phyloP scores from a whole-genome alignment of 345 rosid genomes.

The Citrus cavaleriei region DNA sequence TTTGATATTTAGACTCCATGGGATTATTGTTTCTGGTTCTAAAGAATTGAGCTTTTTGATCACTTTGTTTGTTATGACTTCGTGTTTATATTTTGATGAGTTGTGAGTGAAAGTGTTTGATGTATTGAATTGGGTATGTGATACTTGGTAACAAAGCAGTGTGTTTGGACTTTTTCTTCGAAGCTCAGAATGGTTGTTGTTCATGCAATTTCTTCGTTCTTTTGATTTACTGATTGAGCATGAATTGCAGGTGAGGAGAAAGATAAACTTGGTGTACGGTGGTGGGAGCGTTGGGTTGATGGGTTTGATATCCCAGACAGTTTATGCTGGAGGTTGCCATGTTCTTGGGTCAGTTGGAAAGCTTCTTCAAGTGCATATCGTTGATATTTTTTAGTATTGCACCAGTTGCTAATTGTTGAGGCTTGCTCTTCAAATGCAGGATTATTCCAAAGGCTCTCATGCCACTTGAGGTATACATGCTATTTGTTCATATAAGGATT shows the following conservation, averaged over 20 bases:
- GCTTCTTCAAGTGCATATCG: constrained; percentile 1
- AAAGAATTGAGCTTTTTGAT: background rate
- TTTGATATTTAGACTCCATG: background rate
- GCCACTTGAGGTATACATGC: constrained; percentile 74
- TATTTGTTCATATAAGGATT: background rate
- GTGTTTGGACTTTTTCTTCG: background rate
- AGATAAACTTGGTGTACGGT: constrained; percentile 88
- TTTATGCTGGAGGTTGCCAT: constrained; percentile 78
- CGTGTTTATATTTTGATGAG: background rate
- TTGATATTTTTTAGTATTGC: constrained; percentile 12
- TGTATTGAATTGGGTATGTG: background rate
- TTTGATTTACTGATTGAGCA: constrained; percentile 2
- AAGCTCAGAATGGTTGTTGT: background rate
- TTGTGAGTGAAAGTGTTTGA: constrained; percentile 4
- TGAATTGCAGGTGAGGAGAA: constrained; percentile 67
- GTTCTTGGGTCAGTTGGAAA: constrained; percentile 76
- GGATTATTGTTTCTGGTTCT: background rate
- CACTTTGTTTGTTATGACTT: constrained; percentile 8
- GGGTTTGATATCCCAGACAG: constrained; percentile 91
- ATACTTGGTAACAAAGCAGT: constrained; percentile 10
- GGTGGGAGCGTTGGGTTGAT: constrained; percentile 97
- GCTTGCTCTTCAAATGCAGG: constrained; percentile 48
- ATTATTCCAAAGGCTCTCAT: constrained; percentile 92
- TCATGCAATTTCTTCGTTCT: background rate
- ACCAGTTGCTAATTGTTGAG: constrained; percentile 4